Base-by-base conservation (phyloP, 139 green algal genomes). In the Mesostigma viride region DNA sequence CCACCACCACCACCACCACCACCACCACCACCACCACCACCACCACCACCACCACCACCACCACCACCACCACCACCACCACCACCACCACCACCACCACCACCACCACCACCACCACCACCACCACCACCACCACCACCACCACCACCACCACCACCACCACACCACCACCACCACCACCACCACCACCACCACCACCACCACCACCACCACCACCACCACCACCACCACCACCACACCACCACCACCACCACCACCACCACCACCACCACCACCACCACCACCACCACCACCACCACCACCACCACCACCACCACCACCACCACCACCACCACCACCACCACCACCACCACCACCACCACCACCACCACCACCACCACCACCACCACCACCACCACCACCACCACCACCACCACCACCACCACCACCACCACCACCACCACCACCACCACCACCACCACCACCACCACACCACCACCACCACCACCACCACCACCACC, bases 141-240 rank as follows among this genome's bases (percentile, higher is more conserved):
- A 57, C 45, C 45, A 57, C 45, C 45, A 57, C 45, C 45, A 57
- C n/a, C 45, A n/a, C n/a, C n/a, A n/a, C n/a, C n/a, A n/a, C n/a
- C n/a, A n/a, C n/a, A n/a, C n/a, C n/a, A n/a, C n/a, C 6, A n/a
- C 46, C n/a, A 22, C 22, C 46, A 3, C 5, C 46, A 57, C 22
- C 26, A 22, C 46, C 46, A 57, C 46, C 46, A 22, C 46, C 46
- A 57, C 46, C 46, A 57, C 45, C 45, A 57, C 45, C 45, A 57
- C 45, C 45, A 57, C 45, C 45, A 57, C 45, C 45, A 57, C 45
- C 46, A 3, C 5, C 46, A 8, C 22, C 46, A 57, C 46, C 22
- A 8, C 22, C 46, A 57, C 46, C 22, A 22, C 5, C 5, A 22
- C n/a, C 22, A n/a, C n/a, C n/a, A n/a, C n/a, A n/a, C n/a, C n/a